Conservation (phyloP, 116 monocot species). For the Zostera marina region DNA sequence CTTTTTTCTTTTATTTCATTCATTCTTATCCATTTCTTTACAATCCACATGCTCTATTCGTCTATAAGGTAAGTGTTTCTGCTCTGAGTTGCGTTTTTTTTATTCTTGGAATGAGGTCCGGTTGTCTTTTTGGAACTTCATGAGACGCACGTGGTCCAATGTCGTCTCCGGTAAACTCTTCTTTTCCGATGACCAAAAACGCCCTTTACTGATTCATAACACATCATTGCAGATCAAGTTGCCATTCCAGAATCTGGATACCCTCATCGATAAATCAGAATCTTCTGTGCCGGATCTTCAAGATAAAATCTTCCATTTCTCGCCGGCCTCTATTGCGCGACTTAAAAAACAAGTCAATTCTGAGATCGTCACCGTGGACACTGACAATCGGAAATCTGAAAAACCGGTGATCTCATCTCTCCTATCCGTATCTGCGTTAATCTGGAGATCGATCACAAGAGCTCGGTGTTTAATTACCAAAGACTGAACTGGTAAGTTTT, state of each 20-base stretch:
- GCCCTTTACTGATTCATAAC: conserved; percentile 34
- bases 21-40: no score
- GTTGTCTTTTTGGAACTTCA: conserved; percentile 94
- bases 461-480: conserved; percentile 21
- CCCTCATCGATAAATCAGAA: conserved; percentile 15
- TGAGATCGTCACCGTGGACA: not conserved
- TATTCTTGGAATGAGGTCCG: no score
- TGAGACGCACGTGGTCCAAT: conserved; percentile 71
- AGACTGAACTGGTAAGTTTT: conserved; percentile 20
- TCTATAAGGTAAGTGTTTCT: no score
- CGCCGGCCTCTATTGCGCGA: conserved; percentile 12
- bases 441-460: conserved; percentile 56
- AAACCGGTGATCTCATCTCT: conserved; percentile 36
- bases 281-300: conserved; percentile 28
- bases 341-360: conserved; percentile 48
- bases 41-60: no score
- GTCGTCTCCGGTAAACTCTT: conserved; percentile 17
- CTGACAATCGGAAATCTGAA: not conserved
- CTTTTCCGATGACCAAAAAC: conserved; percentile 1
- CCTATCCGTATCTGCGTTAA: conserved; percentile 50
- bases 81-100: no score
- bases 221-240: conserved; percentile 25
- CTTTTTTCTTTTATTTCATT: no score
- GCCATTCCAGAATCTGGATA: conserved; percentile 10
- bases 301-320: conserved; percentile 56